These are phyloP conservation scores for Tricharina praecox DNA, from an alignment of 495 filamentous ascomycete genomes.

Conservation along the genomic window DNA sequence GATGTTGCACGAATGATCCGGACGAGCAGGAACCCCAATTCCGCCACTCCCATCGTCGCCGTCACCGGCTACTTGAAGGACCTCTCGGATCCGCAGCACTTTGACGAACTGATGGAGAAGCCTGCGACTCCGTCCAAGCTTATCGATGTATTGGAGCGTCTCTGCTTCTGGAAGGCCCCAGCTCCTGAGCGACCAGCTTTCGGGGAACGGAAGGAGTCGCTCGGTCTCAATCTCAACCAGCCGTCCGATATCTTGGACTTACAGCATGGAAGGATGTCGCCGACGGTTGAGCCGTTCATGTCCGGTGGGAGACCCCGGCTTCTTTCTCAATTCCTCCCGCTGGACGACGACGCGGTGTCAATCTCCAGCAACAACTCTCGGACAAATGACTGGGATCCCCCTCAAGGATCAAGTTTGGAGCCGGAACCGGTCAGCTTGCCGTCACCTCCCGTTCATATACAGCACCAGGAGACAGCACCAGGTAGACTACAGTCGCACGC, in stretches of 20 bases:
- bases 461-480: constrained; percentile 19
- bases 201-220: constrained; percentile 18
- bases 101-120: constrained; percentile 87
- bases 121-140: constrained; percentile 80
- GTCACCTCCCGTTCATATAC: constrained; percentile 9
- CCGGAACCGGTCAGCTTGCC: constrained; percentile 4
- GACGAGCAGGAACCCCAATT: constrained; percentile 83
- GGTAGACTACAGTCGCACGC: constrained; percentile 19
- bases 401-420: constrained; percentile 7
- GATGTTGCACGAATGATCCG: constrained; percentile 95
- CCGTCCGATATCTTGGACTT: constrained; percentile 6
- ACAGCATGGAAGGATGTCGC: constrained; percentile 18
- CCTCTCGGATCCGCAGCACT: constrained; percentile 80
- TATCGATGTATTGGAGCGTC: constrained; percentile 62
- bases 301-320: constrained; percentile 14
- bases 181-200: constrained; percentile 28
- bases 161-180: constrained; percentile 86
- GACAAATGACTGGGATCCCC: constrained; percentile 23
- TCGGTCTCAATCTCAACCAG: constrained; percentile 8
- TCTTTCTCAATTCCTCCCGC: constrained; percentile 15
- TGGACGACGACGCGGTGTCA: constrained; percentile 17
- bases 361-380: constrained; percentile 14
- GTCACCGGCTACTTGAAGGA: constrained; percentile 98
- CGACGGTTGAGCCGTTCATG: constrained; percentile 24
- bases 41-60: constrained; percentile 86